These are phyloP conservation scores for Clitopilus passeckerianus DNA, from an alignment of 768 basidiomycete species.

Conservation along the genomic window DNA sequence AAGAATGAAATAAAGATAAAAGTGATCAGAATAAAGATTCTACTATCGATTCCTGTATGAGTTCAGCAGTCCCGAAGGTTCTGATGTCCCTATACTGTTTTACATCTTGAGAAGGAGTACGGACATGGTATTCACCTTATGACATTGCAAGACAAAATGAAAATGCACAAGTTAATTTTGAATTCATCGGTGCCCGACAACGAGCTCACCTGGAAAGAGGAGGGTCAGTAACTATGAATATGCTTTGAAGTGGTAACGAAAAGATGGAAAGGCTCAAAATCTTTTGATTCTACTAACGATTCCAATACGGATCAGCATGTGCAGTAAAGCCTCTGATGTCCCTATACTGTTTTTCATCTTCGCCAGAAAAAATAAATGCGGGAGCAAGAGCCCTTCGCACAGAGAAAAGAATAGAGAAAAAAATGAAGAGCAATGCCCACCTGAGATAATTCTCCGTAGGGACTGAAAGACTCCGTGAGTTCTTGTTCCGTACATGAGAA, in stretches of 20 bases:
- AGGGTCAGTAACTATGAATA: neutral
- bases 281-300: conserved; percentile 52
- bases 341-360: conserved; percentile 44
- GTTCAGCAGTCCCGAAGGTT: conserved; percentile 56
- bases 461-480: conserved; percentile 54
- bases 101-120: conserved; percentile 25
- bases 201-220: conserved; percentile 31
- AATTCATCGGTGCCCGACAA: neutral
- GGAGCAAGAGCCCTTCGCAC: conserved; percentile 30
- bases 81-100: conserved; percentile 61
- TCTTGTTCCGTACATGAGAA: conserved; percentile 79
- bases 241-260: too few relatives aligned
- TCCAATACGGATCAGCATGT: conserved; percentile 32
- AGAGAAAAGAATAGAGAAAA: conserved; percentile 5
- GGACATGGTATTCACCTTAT: conserved; percentile 24
- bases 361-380: neutral
- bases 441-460: conserved; percentile 74
- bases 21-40: conserved; percentile 36
- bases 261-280: conserved; percentile 27
- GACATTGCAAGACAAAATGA: conserved; percentile 24
- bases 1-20: conserved; percentile 7
- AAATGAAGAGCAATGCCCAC: conserved; percentile 34
- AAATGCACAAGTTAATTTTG: conserved; percentile 5
- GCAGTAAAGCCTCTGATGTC: conserved; percentile 47
- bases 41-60: conserved; percentile 61